Evolutionary conservation across 768 basidiomycete genomes (phyloP), one percentile per base, ranked within the genome.

Genomic region (Epithele typhae): DNA sequence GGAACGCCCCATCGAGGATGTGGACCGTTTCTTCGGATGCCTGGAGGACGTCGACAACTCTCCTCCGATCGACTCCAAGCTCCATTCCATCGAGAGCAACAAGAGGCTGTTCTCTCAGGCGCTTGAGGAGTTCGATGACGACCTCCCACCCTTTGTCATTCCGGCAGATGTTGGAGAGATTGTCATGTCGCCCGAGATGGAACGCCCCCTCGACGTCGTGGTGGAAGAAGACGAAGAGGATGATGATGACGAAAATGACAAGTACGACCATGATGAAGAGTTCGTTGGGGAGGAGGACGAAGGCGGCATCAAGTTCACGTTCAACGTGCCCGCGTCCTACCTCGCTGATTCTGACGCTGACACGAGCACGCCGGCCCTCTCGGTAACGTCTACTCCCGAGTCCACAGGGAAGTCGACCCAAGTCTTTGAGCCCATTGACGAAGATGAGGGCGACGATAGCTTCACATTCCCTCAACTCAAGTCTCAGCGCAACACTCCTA

Each of bases 1-100:
- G 10, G 49, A 65, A 2, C 62, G 63, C 60, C 37, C 53, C 56
- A 43, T 57, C 4, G 73, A 78, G 17, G 76, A 81, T n/a, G 69
- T 85, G 8, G 88, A 91, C 60, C 75, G 72, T 25, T 91, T 91
- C 74, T 91, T 91, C 55, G 81, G 77, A 35, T 91, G 87, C 46
- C 57, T 78, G 51, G 76, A 75, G 37, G 71, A 68, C 43, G 66
- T 79, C 32, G 75, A 77, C 53, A 72, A 74, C 34, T 69, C 76
- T 0, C 79, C 81, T 5, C 68, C 59, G 61, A 59, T 39, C 68
- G 69, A 37, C 66, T 70, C 52, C 24, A 52, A 58, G 65, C 34
- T 76, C 70, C 59, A 68, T 65, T 49, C 57, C 2, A 50, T 61
- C 37, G 83, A 84, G 61, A 74, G 69, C 60, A 78, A 72, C 62